Evolutionary conservation across 495 filamentous ascomycete species (phyloP).

Genomic region (Lepraria neglecta): DNA sequence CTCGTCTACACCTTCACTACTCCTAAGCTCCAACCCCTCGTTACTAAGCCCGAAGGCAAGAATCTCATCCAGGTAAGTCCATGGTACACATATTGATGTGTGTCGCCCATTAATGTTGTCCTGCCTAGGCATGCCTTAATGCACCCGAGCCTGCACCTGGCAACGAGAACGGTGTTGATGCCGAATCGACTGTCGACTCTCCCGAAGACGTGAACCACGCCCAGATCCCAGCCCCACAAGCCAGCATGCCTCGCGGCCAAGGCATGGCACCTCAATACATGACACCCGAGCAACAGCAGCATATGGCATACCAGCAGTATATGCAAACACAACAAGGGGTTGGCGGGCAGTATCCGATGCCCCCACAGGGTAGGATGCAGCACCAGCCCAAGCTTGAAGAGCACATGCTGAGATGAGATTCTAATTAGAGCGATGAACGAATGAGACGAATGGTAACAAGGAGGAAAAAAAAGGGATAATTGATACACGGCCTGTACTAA

Average conservation of each 20-base stretch:
- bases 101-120: conserved; percentile 25
- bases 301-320: conserved; percentile 54
- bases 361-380: conserved; percentile 50
- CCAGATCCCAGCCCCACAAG: conserved; percentile 48
- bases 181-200: conserved; percentile 50
- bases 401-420: conserved; percentile 23
- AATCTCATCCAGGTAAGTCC: conserved; percentile 91
- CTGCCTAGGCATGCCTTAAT: conserved; percentile 79
- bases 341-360: conserved; percentile 52
- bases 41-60: conserved; percentile 99
- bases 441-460: conserved; percentile 16
- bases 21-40: conserved; percentile 95
- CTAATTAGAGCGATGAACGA: conserved; percentile 23
- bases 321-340: conserved; percentile 48
- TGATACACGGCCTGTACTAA: conserved; percentile 21
- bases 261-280: conserved; percentile 46
- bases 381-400: conserved; percentile 42
- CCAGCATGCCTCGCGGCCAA: conserved; percentile 45
- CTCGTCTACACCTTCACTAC: conserved; percentile 99
- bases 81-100: conserved; percentile 8
- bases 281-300: conserved; percentile 52
- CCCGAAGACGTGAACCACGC: conserved; percentile 50
- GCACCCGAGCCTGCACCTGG: conserved; percentile 87
- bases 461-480: conserved; percentile 16
- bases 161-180: conserved; percentile 84